A percentile compares a stretch with the other conserved stretches of the same genome.
phyloP scores from a whole-genome alignment of 148 eudicot species.

The Amaranthus cruentus region DNA sequence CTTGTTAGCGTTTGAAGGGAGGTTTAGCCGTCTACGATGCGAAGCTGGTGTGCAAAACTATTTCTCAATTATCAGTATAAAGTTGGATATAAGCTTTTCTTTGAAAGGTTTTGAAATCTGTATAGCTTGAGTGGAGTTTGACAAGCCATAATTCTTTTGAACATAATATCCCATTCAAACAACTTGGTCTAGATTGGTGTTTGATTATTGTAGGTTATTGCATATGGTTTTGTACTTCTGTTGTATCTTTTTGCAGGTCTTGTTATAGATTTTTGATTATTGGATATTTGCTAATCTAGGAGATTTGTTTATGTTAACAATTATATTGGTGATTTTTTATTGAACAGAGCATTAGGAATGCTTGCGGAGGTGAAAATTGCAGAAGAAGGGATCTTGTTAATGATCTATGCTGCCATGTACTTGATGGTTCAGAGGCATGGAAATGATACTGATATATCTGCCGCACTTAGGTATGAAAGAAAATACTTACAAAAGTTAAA shows the following conservation, averaged over 20 bases:
- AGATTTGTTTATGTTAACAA: background rate
- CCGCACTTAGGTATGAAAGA: conserved; percentile 62
- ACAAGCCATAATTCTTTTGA: background rate
- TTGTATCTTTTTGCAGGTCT: background rate
- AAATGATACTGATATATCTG: conserved; percentile 69
- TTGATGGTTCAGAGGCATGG: conserved; percentile 54
- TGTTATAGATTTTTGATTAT: background rate
- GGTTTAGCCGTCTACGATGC: no score
- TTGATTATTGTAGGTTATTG: background rate
- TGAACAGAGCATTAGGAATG: conserved; percentile 70
- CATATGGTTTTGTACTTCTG: background rate
- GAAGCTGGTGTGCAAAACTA: no score
- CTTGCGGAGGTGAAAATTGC: conserved; percentile 71
- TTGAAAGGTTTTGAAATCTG: background rate
- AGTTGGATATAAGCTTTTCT: background rate
- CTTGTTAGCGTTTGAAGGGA: no score
- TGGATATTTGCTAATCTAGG: background rate
- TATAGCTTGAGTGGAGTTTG: background rate
- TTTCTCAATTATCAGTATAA: no score
- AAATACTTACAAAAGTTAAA: background rate
- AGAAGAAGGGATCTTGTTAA: conserved; percentile 82
- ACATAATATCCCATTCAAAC: background rate
- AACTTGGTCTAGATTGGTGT: background rate
- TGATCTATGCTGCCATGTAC: conserved; percentile 72
- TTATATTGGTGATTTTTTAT: conserved; percentile 21